A percentile compares a stretch with the other conserved stretches of the same genome.
Conservation (phyloP, 139 green algal species). For the Chlamydomonas asymmetrica region DNA sequence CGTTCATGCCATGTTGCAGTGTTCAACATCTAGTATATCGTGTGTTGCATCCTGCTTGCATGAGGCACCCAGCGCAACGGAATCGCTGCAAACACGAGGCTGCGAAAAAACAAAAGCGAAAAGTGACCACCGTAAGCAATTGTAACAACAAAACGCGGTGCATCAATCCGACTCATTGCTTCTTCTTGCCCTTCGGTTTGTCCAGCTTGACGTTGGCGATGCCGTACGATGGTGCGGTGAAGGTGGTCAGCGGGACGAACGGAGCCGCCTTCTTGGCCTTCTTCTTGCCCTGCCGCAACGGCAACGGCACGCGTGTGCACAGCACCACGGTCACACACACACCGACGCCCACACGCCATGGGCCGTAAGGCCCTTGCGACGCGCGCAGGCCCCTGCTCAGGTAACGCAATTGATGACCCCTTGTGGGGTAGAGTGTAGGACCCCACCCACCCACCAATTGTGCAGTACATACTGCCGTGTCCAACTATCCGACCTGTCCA, state of each 20-base stretch:
- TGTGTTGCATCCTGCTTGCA: neutral
- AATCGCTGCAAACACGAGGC: neutral
- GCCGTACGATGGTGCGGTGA: neutral
- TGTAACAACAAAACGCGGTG: neutral
- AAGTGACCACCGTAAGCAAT: neutral
- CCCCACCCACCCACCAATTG: too few species aligned
- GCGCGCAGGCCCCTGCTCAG: too few species aligned
- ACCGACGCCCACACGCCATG: too few species aligned
- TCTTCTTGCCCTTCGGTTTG: conserved; percentile 14
- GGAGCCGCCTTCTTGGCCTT: conserved; percentile 13
- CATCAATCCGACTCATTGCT: too few species aligned
- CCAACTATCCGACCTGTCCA: too few species aligned
- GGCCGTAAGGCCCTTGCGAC: too few species aligned
- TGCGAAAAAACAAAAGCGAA: neutral
- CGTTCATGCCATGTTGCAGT: neutral
- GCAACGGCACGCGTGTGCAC: too few species aligned
- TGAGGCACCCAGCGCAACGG: neutral
- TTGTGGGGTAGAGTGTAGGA: too few species aligned
- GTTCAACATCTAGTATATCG: neutral
- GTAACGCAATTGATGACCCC: too few species aligned
- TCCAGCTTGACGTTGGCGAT: conserved; percentile 18
- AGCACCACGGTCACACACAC: too few species aligned
- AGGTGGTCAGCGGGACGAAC: conserved; percentile 7
- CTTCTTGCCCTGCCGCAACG: too few species aligned
- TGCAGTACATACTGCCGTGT: too few species aligned